phyloP scores from a whole-genome alignment of 1,284 basidiomycete genomes.

The Rhodotorula sp. region DNA sequence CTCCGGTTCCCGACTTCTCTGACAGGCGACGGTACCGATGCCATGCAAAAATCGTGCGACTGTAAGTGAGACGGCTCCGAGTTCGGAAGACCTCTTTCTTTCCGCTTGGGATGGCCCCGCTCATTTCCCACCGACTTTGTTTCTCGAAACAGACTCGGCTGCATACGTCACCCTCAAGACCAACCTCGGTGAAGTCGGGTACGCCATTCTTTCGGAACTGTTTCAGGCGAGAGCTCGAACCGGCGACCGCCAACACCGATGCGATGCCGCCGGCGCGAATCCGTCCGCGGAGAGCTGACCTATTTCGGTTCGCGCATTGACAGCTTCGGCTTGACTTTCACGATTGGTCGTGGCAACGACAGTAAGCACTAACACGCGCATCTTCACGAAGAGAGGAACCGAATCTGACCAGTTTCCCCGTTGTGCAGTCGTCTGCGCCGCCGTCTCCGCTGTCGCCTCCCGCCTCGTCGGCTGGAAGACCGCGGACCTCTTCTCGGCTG shows the following conservation, averaged over 20 bases:
- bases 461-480: conserved; percentile 80
- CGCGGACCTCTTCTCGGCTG: conserved; percentile 67
- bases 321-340: conserved; percentile 94
- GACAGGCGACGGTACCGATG: conserved; percentile 84
- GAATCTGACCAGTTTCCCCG: conserved; percentile 47
- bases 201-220: background rate
- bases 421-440: conserved; percentile 64
- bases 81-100: background rate
- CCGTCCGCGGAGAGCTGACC: no score
- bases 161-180: conserved; percentile 83
- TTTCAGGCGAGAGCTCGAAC: no score
- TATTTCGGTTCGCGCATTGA: conserved; percentile 39
- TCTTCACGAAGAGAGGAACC: conserved; percentile 52
- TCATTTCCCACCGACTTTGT: background rate
- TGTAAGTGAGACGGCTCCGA: conserved; percentile 47
- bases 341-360: conserved; percentile 93
- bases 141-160: conserved; percentile 61
- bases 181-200: conserved; percentile 52
- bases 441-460: conserved; percentile 73
- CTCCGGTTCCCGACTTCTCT: conserved; percentile 39
- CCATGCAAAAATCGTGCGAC: conserved; percentile 91
- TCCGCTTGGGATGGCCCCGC: background rate
- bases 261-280: conserved; percentile 35
- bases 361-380: conserved; percentile 45
- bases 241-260: no score